phyloP scores from a whole-genome alignment of 371 early-diverging fungal species.

The Zancudomyces culisetae region DNA sequence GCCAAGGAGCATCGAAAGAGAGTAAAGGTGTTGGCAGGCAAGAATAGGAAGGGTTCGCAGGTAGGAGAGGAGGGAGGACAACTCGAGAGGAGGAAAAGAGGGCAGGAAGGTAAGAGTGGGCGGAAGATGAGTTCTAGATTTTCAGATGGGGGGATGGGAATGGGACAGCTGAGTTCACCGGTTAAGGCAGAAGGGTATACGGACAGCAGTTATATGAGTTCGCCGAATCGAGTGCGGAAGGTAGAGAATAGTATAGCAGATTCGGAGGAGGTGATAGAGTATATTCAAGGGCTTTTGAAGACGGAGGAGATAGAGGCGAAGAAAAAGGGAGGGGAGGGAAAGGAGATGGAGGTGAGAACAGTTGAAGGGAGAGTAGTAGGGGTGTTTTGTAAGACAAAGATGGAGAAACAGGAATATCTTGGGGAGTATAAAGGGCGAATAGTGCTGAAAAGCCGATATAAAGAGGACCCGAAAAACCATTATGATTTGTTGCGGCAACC shows the following conservation, averaged over 20 bases:
- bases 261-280: constrained; percentile 1
- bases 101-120: not conserved
- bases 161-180: not conserved
- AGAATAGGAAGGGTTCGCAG: not conserved
- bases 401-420: constrained; percentile 36
- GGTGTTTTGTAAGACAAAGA: constrained; percentile 45
- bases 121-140: not conserved
- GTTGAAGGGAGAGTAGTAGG: constrained; percentile 22
- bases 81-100: not conserved
- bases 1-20: constrained; percentile 18
- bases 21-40: not conserved
- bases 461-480: constrained; percentile 33
- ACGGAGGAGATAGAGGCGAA: not conserved
- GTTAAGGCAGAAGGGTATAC: not conserved
- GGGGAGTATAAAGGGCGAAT: constrained; percentile 56
- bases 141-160: not conserved
- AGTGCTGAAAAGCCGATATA: constrained; percentile 41
- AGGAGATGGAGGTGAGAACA: not conserved
- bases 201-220: not conserved
- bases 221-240: not conserved
- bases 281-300: not conserved
- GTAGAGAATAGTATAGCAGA: not conserved
- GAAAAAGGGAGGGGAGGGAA: not conserved
- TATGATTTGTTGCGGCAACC: constrained; percentile 38
- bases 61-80: not conserved